A percentile compares a stretch with the other conserved stretches of the same genome.
Evolutionary conservation across 345 rosid species (phyloP).

Genomic region (Adansonia digitata): DNA sequence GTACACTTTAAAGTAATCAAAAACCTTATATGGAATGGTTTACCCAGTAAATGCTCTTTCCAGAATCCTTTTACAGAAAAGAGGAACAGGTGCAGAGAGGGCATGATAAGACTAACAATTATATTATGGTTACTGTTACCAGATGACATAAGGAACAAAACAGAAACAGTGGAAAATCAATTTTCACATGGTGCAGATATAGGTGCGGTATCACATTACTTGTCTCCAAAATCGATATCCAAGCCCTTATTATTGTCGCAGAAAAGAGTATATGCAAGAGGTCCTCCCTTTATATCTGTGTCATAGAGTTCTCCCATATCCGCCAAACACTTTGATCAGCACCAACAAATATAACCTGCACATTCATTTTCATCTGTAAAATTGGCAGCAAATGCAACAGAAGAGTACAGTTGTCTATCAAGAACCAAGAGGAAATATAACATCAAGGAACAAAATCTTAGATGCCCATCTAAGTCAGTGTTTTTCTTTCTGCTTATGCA

Average conservation of each 20-base stretch:
- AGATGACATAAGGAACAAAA: neutral
- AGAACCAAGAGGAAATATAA: slow-evolving; percentile 72
- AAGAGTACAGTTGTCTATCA: neutral
- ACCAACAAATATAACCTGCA: slow-evolving; percentile 77
- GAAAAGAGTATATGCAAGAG: slow-evolving; percentile 96
- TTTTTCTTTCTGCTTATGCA: slow-evolving; percentile 98
- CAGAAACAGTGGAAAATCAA: neutral
- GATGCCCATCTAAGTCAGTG: slow-evolving; percentile 99
- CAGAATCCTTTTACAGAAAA: slow-evolving; percentile 77
- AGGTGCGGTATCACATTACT: slow-evolving; percentile 29
- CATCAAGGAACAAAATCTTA: slow-evolving; percentile 95
- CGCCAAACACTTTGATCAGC: slow-evolving; percentile 92
- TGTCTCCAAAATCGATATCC: slow-evolving; percentile 99
- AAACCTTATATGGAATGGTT: slow-evolving; percentile 93
- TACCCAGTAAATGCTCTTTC: slow-evolving; percentile 94
- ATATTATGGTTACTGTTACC: neutral
- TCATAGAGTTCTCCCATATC: slow-evolving; percentile 99
- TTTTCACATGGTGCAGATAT: neutral
- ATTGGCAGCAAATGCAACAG: neutral
- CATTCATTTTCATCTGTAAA: neutral
- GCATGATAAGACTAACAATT: neutral
- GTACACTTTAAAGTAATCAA: slow-evolving; percentile 16
- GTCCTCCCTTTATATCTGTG: slow-evolving; percentile 95
- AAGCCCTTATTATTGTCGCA: slow-evolving; percentile 96
- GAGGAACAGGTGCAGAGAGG: slow-evolving; percentile 14